Percentiles rank a stretch among this genome's conserved stretches.
Evolutionary conservation across 2,329 filamentous ascomycete species (phyloP).

Genomic region (Sphaceloma murrayae): DNA sequence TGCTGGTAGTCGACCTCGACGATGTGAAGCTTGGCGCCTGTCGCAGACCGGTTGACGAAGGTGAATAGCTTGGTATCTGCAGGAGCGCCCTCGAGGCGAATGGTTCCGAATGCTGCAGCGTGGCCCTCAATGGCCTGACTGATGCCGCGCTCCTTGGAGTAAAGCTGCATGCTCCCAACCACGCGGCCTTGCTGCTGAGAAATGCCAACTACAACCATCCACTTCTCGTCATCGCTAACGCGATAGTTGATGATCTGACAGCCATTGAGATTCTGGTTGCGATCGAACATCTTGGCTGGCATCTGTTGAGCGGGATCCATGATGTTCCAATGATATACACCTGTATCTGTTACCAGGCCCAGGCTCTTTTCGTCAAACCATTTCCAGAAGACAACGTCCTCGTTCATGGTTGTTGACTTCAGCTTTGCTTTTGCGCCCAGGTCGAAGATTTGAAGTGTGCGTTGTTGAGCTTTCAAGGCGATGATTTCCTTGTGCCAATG

Average conservation of each 20-base stretch:
- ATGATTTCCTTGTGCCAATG: conserved; percentile 96
- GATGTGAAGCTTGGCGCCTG: conserved; percentile 89
- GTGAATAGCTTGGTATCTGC: conserved; percentile 93
- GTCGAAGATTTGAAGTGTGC: conserved; percentile 97
- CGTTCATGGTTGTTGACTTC: conserved; percentile 92
- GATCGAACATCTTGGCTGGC: conserved; percentile 87
- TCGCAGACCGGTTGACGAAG: conserved; percentile 83
- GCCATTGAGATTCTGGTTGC: conserved; percentile 76
- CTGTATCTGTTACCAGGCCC: conserved; percentile 80
- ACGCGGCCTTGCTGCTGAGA: conserved; percentile 88
- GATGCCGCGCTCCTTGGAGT: conserved; percentile 90
- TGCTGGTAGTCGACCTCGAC: conserved; percentile 94
- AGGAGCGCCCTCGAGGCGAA: conserved; percentile 79
- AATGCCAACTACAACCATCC: conserved; percentile 97
- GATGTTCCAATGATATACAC: conserved; percentile 97
- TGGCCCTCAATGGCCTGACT: conserved; percentile 98
- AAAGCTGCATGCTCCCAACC: conserved; percentile 92
- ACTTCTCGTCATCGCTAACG: conserved; percentile 89
- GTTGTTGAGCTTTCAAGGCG: conserved; percentile 84
- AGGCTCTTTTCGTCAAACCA: conserved; percentile 89
- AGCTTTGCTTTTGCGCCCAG: conserved; percentile 86
- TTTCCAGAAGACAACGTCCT: conserved; percentile 98
- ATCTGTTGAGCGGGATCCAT: conserved; percentile 70
- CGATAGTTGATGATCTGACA: conserved; percentile 99
- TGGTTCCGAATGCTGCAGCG: conserved; percentile 83